Evolutionary conservation across 1,284 basidiomycete species (phyloP).

Genomic region (Coriolopsis trogii): DNA sequence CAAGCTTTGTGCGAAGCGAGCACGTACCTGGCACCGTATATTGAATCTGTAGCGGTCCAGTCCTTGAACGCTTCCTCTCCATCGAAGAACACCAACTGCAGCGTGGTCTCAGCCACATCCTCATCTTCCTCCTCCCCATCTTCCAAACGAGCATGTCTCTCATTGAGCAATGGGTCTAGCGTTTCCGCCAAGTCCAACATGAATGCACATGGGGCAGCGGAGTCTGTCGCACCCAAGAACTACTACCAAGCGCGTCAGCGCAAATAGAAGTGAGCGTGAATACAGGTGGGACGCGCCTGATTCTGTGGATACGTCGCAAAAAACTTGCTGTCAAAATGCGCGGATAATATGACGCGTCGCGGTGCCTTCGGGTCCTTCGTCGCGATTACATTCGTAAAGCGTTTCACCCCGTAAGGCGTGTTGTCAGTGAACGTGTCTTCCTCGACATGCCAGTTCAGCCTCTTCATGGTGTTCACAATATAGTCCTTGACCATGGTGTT

Average conservation of each 20-base stretch:
- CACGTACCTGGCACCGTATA: conserved; percentile 88
- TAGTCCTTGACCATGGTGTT: conserved; percentile 82
- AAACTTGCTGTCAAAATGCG: conserved; percentile 97
- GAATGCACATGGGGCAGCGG: conserved; percentile 94
- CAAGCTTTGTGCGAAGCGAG: background rate
- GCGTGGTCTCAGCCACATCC: conserved; percentile 78
- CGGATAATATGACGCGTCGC: conserved; percentile 84
- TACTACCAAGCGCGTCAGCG: conserved; percentile 36
- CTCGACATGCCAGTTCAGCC: conserved; percentile 85
- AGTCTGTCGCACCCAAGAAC: conserved; percentile 98
- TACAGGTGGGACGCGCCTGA: conserved; percentile 51
- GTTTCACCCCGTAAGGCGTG: conserved; percentile 85
- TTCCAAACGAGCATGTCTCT: conserved; percentile 58
- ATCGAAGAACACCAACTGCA: conserved; percentile 97
- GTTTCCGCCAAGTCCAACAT: conserved; percentile 89
- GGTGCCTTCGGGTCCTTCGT: conserved; percentile 91
- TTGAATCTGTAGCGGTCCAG: conserved; percentile 91
- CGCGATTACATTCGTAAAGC: conserved; percentile 92
- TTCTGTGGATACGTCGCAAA: conserved; percentile 72
- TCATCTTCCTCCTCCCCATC: conserved; percentile 71
- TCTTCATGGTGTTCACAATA: conserved; percentile 68
- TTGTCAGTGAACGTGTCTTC: conserved; percentile 75
- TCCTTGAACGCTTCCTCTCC: conserved; percentile 95
- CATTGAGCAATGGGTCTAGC: conserved; percentile 70
- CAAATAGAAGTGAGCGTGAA: background rate